phyloP scores from a whole-genome alignment of 257 asterid species.

The Coffea eugenioides region DNA sequence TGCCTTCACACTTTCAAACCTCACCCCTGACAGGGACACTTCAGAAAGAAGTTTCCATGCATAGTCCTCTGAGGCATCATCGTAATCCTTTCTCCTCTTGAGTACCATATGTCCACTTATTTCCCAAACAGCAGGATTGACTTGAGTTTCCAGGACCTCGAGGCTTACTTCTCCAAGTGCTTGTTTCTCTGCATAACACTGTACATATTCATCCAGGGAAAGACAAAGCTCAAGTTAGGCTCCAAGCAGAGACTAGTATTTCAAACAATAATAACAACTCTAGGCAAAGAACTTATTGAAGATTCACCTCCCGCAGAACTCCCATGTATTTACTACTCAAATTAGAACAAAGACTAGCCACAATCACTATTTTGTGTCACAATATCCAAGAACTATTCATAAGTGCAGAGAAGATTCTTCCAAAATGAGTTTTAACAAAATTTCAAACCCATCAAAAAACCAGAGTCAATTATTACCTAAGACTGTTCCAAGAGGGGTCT shows the following conservation, averaged over 20 bases:
- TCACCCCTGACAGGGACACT: constrained; percentile 52
- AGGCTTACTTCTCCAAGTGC: constrained; percentile 88
- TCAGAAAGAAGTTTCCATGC: constrained; percentile 63
- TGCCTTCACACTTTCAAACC: constrained; percentile 44
- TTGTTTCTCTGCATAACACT: constrained; percentile 98
- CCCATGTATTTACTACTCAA: neutral
- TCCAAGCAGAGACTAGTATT: neutral
- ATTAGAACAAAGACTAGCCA: neutral
- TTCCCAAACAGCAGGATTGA: constrained; percentile 96
- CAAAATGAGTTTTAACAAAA: neutral
- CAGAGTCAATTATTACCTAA: neutral
- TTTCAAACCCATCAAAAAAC: neutral
- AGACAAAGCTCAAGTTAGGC: constrained; percentile 1
- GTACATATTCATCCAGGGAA: constrained; percentile 24
- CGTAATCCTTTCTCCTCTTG: constrained; percentile 81
- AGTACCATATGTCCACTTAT: constrained; percentile 95
- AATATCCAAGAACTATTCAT: neutral
- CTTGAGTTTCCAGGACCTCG: constrained; percentile 94
- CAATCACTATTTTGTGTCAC: neutral
- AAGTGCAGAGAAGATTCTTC: neutral
- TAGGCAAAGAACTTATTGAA: neutral
- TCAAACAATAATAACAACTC: neutral
- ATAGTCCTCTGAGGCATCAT: constrained; percentile 59
- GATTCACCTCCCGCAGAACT: neutral
- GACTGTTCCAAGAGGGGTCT: neutral